These are phyloP conservation scores for Chimonanthus praecox DNA, from an alignment of 164 flowering plant genomes.

Conservation along the genomic window DNA sequence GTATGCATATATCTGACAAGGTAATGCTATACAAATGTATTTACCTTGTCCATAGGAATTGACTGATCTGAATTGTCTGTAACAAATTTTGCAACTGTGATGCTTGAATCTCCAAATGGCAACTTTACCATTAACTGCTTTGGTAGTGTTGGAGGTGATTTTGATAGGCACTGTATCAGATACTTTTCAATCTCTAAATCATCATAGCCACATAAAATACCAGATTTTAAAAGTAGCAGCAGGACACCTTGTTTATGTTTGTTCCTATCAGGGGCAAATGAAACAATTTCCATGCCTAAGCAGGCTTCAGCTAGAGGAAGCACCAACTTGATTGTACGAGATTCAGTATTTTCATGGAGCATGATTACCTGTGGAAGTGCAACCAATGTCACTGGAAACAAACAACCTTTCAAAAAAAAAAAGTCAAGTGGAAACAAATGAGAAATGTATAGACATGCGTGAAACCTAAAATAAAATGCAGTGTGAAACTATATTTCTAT, in stretches of 20 bases:
- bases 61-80: slow-evolving; percentile 26
- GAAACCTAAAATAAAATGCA: neutral
- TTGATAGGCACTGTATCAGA: slow-evolving; percentile 63
- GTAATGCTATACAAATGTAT: neutral
- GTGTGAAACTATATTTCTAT: neutral
- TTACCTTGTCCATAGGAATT: slow-evolving; percentile 51
- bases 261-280: slow-evolving; percentile 42
- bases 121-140: slow-evolving; percentile 57
- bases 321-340: slow-evolving; percentile 68
- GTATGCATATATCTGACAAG: neutral
- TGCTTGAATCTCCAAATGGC: slow-evolving; percentile 63
- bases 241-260: slow-evolving; percentile 52
- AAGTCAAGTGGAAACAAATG: neutral
- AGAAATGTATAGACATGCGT: neutral
- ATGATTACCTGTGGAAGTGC: slow-evolving; percentile 52
- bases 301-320: slow-evolving; percentile 66
- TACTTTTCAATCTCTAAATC: slow-evolving; percentile 65
- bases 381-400: slow-evolving; percentile 5
- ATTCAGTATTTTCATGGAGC: slow-evolving; percentile 67
- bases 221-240: slow-evolving; percentile 66
- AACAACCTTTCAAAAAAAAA: neutral
- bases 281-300: slow-evolving; percentile 57
- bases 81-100: slow-evolving; percentile 48
- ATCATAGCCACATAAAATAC: slow-evolving; percentile 54
- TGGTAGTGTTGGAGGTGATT: slow-evolving; percentile 71